Evolutionary conservation across 164 flowering plant species (phyloP).

Genomic region (Magnolia kwangsiensis): DNA sequence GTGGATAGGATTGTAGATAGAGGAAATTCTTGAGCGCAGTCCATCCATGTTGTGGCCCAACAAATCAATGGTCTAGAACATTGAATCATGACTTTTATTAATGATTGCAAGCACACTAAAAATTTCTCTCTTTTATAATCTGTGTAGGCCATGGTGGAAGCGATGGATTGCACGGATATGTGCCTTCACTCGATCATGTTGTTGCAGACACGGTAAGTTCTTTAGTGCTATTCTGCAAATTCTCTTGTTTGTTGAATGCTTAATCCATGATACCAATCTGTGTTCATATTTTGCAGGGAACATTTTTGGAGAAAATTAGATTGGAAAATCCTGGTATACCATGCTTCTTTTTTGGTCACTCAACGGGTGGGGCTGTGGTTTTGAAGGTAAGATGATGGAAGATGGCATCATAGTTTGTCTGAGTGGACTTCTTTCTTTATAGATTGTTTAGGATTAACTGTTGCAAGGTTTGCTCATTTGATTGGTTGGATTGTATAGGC

Average conservation of each 20-base stretch:
- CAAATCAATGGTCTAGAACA: background rate
- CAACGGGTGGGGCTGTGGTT: constrained; percentile 98
- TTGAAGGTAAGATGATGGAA: constrained; percentile 55
- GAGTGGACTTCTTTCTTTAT: background rate
- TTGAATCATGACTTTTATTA: background rate
- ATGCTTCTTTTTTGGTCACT: constrained; percentile 95
- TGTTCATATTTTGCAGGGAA: constrained; percentile 41
- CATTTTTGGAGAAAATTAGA: constrained; percentile 74
- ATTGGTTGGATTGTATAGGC: constrained; percentile 44
- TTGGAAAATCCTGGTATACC: constrained; percentile 80
- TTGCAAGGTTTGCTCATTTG: background rate
- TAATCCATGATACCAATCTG: background rate
- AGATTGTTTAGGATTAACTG: background rate
- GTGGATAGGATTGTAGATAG: no score
- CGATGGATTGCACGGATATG: constrained; percentile 98
- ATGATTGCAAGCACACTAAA: background rate
- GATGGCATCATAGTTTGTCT: background rate
- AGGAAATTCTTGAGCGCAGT: no score
- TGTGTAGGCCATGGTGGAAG: constrained; percentile 95
- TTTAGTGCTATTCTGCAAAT: background rate
- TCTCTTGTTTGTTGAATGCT: background rate
- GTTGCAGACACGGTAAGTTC: constrained; percentile 91
- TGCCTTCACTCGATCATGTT: constrained; percentile 94
- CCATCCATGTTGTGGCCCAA: background rate
- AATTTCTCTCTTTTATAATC: background rate